A percentile compares a stretch with the other conserved stretches of the same genome.
Conservation (phyloP, 495 filamentous ascomycete species). For the Penicillium diatomitis region DNA sequence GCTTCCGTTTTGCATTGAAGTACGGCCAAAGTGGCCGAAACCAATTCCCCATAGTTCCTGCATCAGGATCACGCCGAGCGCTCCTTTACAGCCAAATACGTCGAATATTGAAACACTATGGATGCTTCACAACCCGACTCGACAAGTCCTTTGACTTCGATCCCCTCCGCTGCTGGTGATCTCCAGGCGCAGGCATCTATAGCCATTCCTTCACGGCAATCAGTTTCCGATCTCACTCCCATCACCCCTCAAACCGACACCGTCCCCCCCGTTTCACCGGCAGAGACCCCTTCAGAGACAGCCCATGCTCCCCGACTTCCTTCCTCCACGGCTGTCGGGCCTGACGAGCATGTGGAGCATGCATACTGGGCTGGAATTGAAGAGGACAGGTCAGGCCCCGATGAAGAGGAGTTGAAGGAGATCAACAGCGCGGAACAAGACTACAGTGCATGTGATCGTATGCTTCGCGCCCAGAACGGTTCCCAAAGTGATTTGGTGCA, state of each 20-base stretch:
- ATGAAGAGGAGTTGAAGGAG: conserved; percentile 51
- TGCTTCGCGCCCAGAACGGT: conserved; percentile 8
- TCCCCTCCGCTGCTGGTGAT: not conserved
- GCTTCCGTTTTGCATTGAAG: no score
- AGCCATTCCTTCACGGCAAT: not conserved
- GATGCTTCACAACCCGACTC: conserved; percentile 9
- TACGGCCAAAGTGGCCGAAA: no score
- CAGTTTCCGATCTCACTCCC: not conserved
- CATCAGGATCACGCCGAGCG: no score
- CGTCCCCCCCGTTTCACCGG: not conserved
- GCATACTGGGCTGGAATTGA: conserved; percentile 41
- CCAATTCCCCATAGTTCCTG: no score
- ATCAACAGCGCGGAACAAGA: conserved; percentile 43
- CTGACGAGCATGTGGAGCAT: conserved; percentile 27
- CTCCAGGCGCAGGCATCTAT: not conserved
- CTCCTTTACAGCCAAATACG: no score
- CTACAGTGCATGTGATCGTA: conserved; percentile 47
- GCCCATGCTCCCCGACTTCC: conserved; percentile 4
- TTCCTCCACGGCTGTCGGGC: not conserved
- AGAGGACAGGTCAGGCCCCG: conserved; percentile 49
- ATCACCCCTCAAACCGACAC: not conserved
- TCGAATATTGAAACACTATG: conserved; percentile 6
- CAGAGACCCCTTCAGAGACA: conserved; percentile 3
- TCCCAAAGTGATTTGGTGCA: not conserved
- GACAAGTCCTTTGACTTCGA: not conserved